Conservation (phyloP, 495 filamentous ascomycete species). For the Talaromyces trachyspermus region DNA sequence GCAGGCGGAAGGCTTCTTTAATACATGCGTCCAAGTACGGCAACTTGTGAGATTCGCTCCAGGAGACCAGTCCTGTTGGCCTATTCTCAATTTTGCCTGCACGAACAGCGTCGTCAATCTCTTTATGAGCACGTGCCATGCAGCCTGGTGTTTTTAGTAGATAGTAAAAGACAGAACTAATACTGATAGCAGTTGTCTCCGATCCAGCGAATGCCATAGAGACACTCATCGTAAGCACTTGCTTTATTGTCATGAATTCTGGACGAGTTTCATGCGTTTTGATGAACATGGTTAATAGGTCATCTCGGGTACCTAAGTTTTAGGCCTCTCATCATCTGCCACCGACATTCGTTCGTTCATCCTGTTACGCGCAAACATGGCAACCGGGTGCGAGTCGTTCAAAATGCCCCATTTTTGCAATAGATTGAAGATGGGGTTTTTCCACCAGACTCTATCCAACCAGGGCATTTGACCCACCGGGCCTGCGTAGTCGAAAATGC, state of each 20-base stretch:
- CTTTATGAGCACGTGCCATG: conserved; percentile 35
- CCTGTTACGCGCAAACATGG: conserved; percentile 56
- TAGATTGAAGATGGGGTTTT: conserved; percentile 24
- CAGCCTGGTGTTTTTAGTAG: conserved; percentile 45
- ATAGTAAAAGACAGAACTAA: conserved; percentile 59
- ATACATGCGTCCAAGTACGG: conserved; percentile 58
- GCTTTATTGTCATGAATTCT: conserved; percentile 56
- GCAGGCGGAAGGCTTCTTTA: conserved; percentile 59
- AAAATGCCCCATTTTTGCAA: conserved; percentile 28
- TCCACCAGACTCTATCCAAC: conserved; percentile 23
- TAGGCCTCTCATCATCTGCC: conserved; percentile 6
- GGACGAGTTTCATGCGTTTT: conserved; percentile 41
- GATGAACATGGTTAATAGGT: conserved; percentile 40
- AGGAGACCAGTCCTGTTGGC: conserved; percentile 49
- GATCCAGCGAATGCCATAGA: conserved; percentile 49
- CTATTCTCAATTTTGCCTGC: conserved; percentile 42
- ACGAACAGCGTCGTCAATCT: conserved; percentile 46
- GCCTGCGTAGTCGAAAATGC: conserved; percentile 18
- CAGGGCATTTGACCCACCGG: conserved; percentile 30
- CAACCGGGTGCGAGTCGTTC: conserved; percentile 29
- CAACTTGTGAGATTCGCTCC: conserved; percentile 50
- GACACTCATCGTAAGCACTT: conserved; percentile 58
- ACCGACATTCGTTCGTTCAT: conserved; percentile 28
- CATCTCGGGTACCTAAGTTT: conserved; percentile 29
- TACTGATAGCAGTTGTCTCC: conserved; percentile 60